Evolutionary conservation across 495 filamentous ascomycete genomes (phyloP).

Genomic region (Evansstolkia leycettana): DNA sequence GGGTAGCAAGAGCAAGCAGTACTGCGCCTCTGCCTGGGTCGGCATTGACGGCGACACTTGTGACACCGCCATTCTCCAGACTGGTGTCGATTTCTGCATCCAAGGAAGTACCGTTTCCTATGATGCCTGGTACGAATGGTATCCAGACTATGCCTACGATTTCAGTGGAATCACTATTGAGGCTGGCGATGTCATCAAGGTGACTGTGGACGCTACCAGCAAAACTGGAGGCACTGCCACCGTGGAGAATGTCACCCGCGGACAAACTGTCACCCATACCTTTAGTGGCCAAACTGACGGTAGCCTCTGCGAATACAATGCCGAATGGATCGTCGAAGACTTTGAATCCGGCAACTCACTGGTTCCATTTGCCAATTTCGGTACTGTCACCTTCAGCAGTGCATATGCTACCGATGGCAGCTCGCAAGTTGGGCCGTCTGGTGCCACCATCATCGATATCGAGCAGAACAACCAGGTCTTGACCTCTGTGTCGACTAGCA

Average conservation of each 20-base stretch:
- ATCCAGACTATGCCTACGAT: slow-evolving; percentile 38
- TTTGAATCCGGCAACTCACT: slow-evolving; percentile 27
- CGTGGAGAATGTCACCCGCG: slow-evolving; percentile 38
- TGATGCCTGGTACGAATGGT: slow-evolving; percentile 52
- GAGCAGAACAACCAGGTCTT: slow-evolving; percentile 27
- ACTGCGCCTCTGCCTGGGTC: slow-evolving; percentile 44
- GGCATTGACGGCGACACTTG: slow-evolving; percentile 47
- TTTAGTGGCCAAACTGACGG: slow-evolving; percentile 19
- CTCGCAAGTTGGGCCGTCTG: slow-evolving; percentile 18
- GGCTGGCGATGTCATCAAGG: slow-evolving; percentile 40
- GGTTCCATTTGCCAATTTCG: slow-evolving; percentile 43
- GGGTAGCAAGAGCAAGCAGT: slow-evolving; percentile 27
- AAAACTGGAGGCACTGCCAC: slow-evolving; percentile 32
- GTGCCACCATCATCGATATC: slow-evolving; percentile 36
- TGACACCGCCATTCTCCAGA: slow-evolving; percentile 39
- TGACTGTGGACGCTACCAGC: slow-evolving; percentile 34
- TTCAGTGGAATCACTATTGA: slow-evolving; percentile 36
- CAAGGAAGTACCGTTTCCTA: slow-evolving; percentile 18
- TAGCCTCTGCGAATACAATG: slow-evolving; percentile 25
- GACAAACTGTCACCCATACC: slow-evolving; percentile 33
- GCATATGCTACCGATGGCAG: slow-evolving; percentile 18
- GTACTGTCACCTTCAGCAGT: slow-evolving; percentile 35
- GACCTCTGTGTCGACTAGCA: too few relatives aligned
- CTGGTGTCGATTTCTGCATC: slow-evolving; percentile 44
- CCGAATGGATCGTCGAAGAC: slow-evolving; percentile 54